Base-by-base conservation (phyloP, 495 filamentous ascomycete genomes). In the Annulohypoxylon bovei region DNA sequence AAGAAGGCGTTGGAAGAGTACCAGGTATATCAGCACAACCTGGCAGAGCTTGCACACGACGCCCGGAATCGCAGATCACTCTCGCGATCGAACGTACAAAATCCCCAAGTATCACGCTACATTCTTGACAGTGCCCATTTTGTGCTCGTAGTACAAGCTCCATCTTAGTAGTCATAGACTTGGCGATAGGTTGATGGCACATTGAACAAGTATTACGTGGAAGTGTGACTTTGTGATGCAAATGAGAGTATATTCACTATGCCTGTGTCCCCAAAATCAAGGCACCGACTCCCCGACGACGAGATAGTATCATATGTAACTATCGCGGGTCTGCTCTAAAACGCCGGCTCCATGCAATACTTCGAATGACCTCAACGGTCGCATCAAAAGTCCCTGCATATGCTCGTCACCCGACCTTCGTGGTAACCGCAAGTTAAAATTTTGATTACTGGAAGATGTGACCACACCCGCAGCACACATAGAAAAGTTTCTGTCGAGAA, bases 401-500 rank as follows among this genome's bases (percentile, higher is more conserved):
- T 72, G 44, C 33, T 28, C 65, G 64, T 61, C 65, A 72, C 72
- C 70, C 58, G 11, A 47, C 28, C 53, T 14, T 57, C 44, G 50
- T 23, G 18, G 44, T 44, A 3, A 8, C 27, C 9, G 20, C 6
- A 14, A 9, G 2, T 11, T 4, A n/a, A n/a, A 9, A 54, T 65
- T 58, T 65, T 62, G 65, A 70, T 75, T 73, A 84, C 61, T 92
- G 86, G 80, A 92, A 97, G 69, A 97, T 94, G 73, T 92, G 90
- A 72, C 93, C 93, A 78, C 95, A 99, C 22, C 87, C 86, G 83
- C 92, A 95, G 83, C 95, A 99, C 44, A 98, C 95, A 78, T 93
- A 97, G 80, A 97, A 99, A 11, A 99, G 87, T 94, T 94, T 97
- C 94, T 98, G 67, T 40, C 33, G 63, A 37, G 12, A 23, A 28